A percentile compares a stretch with the other conserved stretches of the same genome.
These are phyloP conservation scores for Fusarium domesticum DNA, from an alignment of 2,329 filamentous ascomycete genomes.

Conservation along the genomic window DNA sequence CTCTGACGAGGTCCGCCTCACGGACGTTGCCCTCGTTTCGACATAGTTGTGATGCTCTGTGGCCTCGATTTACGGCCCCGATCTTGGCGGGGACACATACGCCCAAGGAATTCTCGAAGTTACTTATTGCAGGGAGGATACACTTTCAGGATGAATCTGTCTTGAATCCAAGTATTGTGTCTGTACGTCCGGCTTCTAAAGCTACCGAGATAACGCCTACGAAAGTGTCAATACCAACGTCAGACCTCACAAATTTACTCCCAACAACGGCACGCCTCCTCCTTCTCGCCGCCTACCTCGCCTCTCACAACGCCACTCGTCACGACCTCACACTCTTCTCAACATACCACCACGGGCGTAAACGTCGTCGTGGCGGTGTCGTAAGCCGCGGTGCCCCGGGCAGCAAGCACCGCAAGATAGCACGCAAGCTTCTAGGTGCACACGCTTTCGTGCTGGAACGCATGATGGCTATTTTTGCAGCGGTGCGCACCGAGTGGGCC, in stretches of 20 bases:
- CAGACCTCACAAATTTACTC: conserved; percentile 55
- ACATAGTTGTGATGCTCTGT: conserved; percentile 69
- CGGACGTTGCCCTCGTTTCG: conserved; percentile 74
- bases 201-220: conserved; percentile 1
- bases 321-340: conserved; percentile 75
- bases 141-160: conserved; percentile 72
- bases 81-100: conserved; percentile 70
- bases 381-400: conserved; percentile 33
- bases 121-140: conserved; percentile 68
- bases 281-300: conserved; percentile 74
- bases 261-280: conserved; percentile 72
- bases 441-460: conserved; percentile 75
- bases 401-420: conserved; percentile 66
- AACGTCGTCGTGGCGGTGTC: conserved; percentile 48
- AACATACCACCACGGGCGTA: conserved; percentile 57
- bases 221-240: conserved; percentile 21
- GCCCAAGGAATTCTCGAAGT: conserved; percentile 77
- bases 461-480: conserved; percentile 73
- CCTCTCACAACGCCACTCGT: conserved; percentile 74
- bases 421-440: conserved; percentile 72
- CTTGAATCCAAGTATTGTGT: conserved; percentile 62
- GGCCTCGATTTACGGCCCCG: conserved; percentile 80
- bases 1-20: conserved; percentile 74
- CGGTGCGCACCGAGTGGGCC: conserved; percentile 58
- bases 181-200: conserved; percentile 23